phyloP scores from a whole-genome alignment of 2,329 filamentous ascomycete species.

The Ceratocystis papillata region DNA sequence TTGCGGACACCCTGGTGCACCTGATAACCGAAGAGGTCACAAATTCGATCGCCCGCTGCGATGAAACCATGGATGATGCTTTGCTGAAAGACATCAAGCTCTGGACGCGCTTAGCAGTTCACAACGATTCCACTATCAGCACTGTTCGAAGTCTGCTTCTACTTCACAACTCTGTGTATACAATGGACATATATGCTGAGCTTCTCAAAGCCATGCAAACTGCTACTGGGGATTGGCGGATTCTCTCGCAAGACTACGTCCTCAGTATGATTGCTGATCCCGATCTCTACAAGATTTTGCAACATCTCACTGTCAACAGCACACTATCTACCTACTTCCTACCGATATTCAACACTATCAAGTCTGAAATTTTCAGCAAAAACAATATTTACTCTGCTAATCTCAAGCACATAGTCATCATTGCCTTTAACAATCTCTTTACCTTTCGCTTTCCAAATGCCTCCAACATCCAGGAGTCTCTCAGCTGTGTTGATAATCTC shows the following conservation, averaged over 20 bases:
- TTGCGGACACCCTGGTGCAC: background rate
- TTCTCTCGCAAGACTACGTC: conserved; percentile 3
- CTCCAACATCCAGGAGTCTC: background rate
- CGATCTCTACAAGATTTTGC: background rate
- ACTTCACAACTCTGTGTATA: conserved; percentile 15
- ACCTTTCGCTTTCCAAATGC: background rate
- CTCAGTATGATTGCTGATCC: background rate
- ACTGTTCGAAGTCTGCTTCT: background rate
- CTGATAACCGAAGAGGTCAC: background rate
- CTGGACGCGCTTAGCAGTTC: conserved; percentile 12
- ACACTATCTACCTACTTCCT: background rate
- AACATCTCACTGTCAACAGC: background rate
- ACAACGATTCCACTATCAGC: conserved; percentile 8
- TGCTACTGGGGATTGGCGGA: conserved; percentile 3
- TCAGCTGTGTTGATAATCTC: background rate
- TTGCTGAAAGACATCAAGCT: background rate
- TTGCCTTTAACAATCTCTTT: background rate
- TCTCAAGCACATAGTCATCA: background rate
- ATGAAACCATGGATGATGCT: background rate
- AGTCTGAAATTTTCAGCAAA: conserved; percentile 5
- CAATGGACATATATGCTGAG: background rate
- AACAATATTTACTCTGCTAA: conserved; percentile 14
- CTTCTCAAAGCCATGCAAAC: background rate
- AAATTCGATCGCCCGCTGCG: background rate
- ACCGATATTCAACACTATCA: background rate